Base-by-base conservation (phyloP, 176 grass and related monocot genomes). In the Rhynchospora breviuscula region DNA sequence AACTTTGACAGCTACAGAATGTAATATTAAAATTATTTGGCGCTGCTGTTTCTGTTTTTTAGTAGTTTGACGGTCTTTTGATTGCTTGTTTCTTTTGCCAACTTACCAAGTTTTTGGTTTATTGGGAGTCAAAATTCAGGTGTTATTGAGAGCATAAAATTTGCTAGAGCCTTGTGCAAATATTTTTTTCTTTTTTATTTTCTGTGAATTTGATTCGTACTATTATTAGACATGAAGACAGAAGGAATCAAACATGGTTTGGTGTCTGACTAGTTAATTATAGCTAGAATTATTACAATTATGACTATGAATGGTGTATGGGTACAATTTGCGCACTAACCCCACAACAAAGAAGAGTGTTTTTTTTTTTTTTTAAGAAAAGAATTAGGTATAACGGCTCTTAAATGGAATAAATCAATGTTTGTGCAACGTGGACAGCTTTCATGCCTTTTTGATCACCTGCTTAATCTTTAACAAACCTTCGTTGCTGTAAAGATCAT, bases 301-400 rank as follows among this genome's bases (percentile, higher is more conserved):
- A 57, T 57, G 73, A 13, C 17, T 23, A 14, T 77, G 2, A 56
- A 31, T 77, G 73, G 73, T 15, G 47, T 75, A n/a, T 22, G n/a
- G 66, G 73, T 78, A 57, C 51, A 56, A 57, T 56, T 54, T 78
- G 73, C 12, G 0, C 51, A 78, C 73, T 57, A 78, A 78, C 49
- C 73, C 43, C 73, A 78, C 48, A 76, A 54, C 26, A 25, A 74
- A 53, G 12, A 76, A 54, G 13, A n/a, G 13, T 23, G 10, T 29
- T 9, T 77, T 33, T 11, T 78, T 29, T 9, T 77, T 33, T 11
- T 78, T 10, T n/a, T 60, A 48, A 63, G 40, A 68, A 82, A 40
- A 54, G 80, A 44, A 67, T 82, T 82, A 82, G 80, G 62, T 68
- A 82, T 82, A 82, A 82, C 80, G 80, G 80, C 80, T 68, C 53